Evolutionary conservation across 257 asterid species (phyloP).

Genomic region (Agastache rugosa): DNA sequence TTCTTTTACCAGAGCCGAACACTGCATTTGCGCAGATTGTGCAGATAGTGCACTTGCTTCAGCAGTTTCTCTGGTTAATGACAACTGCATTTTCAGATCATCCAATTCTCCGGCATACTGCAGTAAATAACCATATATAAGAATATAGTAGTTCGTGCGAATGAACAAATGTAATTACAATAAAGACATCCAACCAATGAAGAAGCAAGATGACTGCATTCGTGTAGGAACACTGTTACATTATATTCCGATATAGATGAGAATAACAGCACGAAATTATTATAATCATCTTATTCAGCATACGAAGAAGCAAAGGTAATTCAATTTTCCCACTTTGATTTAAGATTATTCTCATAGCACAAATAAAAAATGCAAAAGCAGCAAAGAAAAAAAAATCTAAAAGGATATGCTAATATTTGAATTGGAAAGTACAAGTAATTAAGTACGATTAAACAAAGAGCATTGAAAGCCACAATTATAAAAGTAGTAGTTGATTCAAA

Average conservation of each 20-base stretch:
- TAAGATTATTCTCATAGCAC: background rate
- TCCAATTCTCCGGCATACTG: slow-evolving; percentile 79
- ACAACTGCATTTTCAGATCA: slow-evolving; percentile 70
- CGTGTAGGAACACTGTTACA: background rate
- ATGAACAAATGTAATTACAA: background rate
- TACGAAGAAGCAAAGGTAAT: background rate
- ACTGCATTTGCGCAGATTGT: slow-evolving; percentile 76
- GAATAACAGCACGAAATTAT: background rate
- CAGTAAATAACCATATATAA: slow-evolving; percentile 19
- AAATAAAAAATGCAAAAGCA: background rate
- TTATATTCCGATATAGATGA: background rate
- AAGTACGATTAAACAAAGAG: slow-evolving; percentile 22
- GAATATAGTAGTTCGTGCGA: background rate
- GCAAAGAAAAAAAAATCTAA: background rate
- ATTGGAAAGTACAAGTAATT: background rate
- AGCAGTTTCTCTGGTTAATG: slow-evolving; percentile 72
- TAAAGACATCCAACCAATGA: background rate
- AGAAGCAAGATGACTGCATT: background rate
- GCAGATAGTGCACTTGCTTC: slow-evolving; percentile 82
- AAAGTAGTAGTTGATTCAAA: slow-evolving; percentile 31
- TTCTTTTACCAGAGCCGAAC: slow-evolving; percentile 73
- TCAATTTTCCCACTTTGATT: slow-evolving; percentile 18
- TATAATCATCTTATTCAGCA: background rate
- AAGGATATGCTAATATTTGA: background rate
- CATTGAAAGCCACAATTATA: slow-evolving; percentile 32